Evolutionary conservation across 768 basidiomycete genomes (phyloP).

Genomic region (Tylopilus subfusipes): DNA sequence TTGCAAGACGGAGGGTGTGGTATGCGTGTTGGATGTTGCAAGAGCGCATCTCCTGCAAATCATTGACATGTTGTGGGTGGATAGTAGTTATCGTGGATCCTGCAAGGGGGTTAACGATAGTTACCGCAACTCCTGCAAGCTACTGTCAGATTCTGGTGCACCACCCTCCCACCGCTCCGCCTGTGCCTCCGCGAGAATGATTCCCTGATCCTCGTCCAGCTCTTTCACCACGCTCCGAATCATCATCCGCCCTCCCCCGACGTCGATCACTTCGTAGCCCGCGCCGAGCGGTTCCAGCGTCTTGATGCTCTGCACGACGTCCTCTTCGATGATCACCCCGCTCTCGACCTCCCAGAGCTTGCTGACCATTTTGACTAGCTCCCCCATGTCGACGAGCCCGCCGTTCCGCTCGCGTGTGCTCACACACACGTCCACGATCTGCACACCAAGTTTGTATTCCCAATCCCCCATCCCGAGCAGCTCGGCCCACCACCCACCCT

Average conservation of each 20-base stretch:
- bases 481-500: slow-evolving; percentile 91
- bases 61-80: too few species aligned
- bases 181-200: slow-evolving; percentile 72
- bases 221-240: slow-evolving; percentile 88
- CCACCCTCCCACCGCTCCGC: slow-evolving; percentile 66
- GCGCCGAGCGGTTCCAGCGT: slow-evolving; percentile 84
- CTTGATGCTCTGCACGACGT: slow-evolving; percentile 79
- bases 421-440: slow-evolving; percentile 90
- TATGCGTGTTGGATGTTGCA: too few species aligned
- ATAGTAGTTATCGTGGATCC: too few species aligned
- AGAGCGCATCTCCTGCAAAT: too few species aligned
- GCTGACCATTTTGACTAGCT: slow-evolving; percentile 75
- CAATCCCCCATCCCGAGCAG: slow-evolving; percentile 87
- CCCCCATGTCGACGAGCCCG: slow-evolving; percentile 85
- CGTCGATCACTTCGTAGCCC: slow-evolving; percentile 83
- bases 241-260: slow-evolving; percentile 70
- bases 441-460: slow-evolving; percentile 94
- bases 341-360: slow-evolving; percentile 67
- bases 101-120: too few species aligned
- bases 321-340: slow-evolving; percentile 78
- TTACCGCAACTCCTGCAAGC: too few species aligned
- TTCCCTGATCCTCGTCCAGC: slow-evolving; percentile 85
- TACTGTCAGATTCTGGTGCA: too few species aligned
- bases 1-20: too few species aligned
- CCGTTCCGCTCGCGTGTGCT: slow-evolving; percentile 88